Conservation (phyloP, 345 rosid species). For the Erysimum cheiranthoides region DNA sequence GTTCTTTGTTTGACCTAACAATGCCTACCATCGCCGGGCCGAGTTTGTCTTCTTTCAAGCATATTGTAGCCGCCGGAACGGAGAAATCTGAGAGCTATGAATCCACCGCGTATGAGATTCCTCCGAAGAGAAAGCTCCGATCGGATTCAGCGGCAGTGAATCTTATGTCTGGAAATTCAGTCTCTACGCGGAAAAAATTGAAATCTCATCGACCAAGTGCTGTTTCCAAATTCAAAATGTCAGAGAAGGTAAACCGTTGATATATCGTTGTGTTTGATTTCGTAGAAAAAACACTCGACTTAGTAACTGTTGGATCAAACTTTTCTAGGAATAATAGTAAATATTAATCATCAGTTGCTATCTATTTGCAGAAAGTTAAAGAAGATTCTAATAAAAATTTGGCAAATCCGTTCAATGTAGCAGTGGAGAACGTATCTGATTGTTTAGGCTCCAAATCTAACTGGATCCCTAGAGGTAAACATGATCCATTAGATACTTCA, state of each 20-base stretch:
- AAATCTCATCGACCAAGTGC: constrained; percentile 54
- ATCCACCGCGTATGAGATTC: constrained; percentile 44
- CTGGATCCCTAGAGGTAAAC: constrained; percentile 73
- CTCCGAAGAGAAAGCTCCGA: constrained; percentile 60
- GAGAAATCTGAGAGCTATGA: constrained; percentile 37
- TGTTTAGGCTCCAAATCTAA: constrained; percentile 38
- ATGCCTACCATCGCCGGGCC: constrained; percentile 64
- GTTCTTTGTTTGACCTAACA: not conserved
- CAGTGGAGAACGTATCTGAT: constrained; percentile 33
- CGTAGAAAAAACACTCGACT: too few relatives aligned
- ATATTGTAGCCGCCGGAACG: constrained; percentile 33
- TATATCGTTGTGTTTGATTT: not conserved
- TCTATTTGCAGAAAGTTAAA: constrained; percentile 31
- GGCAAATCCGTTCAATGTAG: constrained; percentile 12
- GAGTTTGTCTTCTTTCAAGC: constrained; percentile 47
- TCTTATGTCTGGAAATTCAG: constrained; percentile 14
- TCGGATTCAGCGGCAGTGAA: constrained; percentile 36
- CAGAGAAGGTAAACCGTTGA: constrained; percentile 19
- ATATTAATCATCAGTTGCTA: not conserved
- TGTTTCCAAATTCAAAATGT: constrained; percentile 41
- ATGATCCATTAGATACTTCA: not conserved
- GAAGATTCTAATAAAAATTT: not conserved
- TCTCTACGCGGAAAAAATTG: constrained; percentile 44
- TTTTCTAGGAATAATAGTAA: not conserved
- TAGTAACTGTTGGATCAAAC: too few relatives aligned